Evolutionary conservation across 257 asterid species (phyloP), one percentile per base, ranked within the genome.

Genomic region (Lavandula angustifolia): DNA sequence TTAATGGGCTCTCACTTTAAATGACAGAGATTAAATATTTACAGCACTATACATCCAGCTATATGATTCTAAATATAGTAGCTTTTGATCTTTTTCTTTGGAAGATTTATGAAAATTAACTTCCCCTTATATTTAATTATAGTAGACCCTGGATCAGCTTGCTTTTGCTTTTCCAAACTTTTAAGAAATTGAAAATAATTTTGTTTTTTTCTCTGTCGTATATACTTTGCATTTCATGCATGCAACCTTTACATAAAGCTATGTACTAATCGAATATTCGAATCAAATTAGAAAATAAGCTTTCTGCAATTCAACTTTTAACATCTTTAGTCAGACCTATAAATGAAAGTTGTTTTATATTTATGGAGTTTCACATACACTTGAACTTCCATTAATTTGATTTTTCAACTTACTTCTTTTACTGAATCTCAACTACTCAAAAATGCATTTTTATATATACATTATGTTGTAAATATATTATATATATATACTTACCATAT

Each of bases 181-280:
- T 47, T 0, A 35, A 16, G 37, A 43, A 5, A 61, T 6, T 27
- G 32, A 7, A 50, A 27, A 34, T 8, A 9, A 18, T 49, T 35
- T 42, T 64, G 17, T 22, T 56, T 34, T 41, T 16, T 52, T 65
- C 29, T 40, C 29, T 40, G 2, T 54, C 27, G 6, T 22, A 22
- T 22, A 22, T 55, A 54, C 55, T 67, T 54, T 53, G 52, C 34
- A 41, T 54, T 8, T 29, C 27, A 34, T 67, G 65, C 17, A 40
- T 52, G 59, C 59, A 29, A 11, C 50, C 60, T 64, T 64, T 50
- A 50, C 3, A 35, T 49, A 49, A 49, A 64, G 69, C 29, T 49
- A 31, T 62, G 38, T 34, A 50, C 50, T 40, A 37, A 55, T 4
- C 5, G 4, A 27, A 18, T 43, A 42, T 33, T 43, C 12, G 44